Percentiles rank a stretch among this genome's conserved stretches.
Conservation (phyloP, 1,284 basidiomycete species). For the Marasmius fiardii region DNA sequence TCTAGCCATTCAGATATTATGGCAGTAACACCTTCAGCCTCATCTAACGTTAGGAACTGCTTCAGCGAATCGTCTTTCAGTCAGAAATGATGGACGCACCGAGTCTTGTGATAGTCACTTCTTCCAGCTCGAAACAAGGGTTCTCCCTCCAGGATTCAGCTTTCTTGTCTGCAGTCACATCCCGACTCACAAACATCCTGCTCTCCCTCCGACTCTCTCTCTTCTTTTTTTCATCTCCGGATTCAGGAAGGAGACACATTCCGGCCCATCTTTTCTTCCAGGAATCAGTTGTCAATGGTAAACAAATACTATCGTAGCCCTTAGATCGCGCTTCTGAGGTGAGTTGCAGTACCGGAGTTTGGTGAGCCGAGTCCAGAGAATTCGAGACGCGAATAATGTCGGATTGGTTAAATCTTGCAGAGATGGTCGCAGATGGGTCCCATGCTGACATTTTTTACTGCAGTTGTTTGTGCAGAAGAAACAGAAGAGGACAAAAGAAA, state of each 20-base stretch:
- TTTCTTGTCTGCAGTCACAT: slow-evolving; percentile 59
- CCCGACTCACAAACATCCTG: slow-evolving; percentile 16
- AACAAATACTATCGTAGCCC: slow-evolving; percentile 65
- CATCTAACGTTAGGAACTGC: slow-evolving; percentile 51
- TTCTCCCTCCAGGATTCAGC: slow-evolving; percentile 89
- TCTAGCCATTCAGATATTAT: slow-evolving; percentile 94
- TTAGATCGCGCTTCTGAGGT: slow-evolving; percentile 48
- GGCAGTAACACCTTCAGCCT: slow-evolving; percentile 75
- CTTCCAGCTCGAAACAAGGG: slow-evolving; percentile 78
- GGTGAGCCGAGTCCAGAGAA: slow-evolving; percentile 17
- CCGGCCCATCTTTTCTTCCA: slow-evolving; percentile 90
- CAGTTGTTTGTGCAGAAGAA: not conserved
- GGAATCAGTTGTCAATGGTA: slow-evolving; percentile 84
- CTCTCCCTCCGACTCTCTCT: slow-evolving; percentile 17
- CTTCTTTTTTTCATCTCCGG: slow-evolving; percentile 43
- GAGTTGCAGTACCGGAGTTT: slow-evolving; percentile 50
- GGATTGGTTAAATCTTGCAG: slow-evolving; percentile 24
- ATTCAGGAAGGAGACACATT: slow-evolving; percentile 71
- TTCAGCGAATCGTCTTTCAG: not conserved
- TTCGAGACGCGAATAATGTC: slow-evolving; percentile 29
- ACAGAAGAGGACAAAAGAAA: not conserved
- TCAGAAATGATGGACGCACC: slow-evolving; percentile 46
- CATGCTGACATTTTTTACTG: slow-evolving; percentile 24
- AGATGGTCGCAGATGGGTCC: slow-evolving; percentile 32
- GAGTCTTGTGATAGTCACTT: slow-evolving; percentile 85